phyloP scores from a whole-genome alignment of 129 eudicot genomes.

The Chrysanthemum lavandulifolium region DNA sequence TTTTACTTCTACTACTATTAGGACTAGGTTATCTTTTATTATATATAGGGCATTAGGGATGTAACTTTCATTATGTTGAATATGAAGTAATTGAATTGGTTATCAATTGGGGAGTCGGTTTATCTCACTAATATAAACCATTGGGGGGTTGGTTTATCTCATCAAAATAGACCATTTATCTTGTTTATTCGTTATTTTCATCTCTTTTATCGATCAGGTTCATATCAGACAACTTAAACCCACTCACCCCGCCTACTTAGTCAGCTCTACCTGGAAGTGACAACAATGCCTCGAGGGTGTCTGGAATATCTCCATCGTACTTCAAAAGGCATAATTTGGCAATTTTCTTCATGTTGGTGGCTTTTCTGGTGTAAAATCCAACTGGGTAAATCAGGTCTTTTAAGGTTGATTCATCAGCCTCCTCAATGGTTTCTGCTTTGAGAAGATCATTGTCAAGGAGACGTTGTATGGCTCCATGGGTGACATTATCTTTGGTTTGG shows the following conservation, averaged over 20 bases:
- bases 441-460: constrained; percentile 70
- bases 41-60: too few species aligned
- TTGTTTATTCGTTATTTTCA: too few species aligned
- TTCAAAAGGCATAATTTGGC: constrained; percentile 60
- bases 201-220: too few species aligned
- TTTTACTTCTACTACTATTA: too few species aligned
- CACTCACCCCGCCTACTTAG: not conserved
- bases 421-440: constrained; percentile 69
- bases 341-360: constrained; percentile 81
- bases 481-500: constrained; percentile 93
- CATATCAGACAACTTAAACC: too few species aligned
- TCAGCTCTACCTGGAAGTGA: constrained; percentile 72
- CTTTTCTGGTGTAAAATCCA: constrained; percentile 93
- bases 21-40: too few species aligned
- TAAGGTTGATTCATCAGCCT: constrained; percentile 64
- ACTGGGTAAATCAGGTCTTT: constrained; percentile 85
- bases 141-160: too few species aligned
- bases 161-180: too few species aligned
- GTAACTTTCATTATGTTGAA: too few species aligned
- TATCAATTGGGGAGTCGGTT: too few species aligned
- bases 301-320: constrained; percentile 85
- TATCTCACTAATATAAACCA: too few species aligned
- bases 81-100: too few species aligned
- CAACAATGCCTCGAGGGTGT: constrained; percentile 68
- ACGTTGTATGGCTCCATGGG: constrained; percentile 89